Evolutionary conservation across 805 yeast species (phyloP).

Genomic region (Peterozyma xylosa): DNA sequence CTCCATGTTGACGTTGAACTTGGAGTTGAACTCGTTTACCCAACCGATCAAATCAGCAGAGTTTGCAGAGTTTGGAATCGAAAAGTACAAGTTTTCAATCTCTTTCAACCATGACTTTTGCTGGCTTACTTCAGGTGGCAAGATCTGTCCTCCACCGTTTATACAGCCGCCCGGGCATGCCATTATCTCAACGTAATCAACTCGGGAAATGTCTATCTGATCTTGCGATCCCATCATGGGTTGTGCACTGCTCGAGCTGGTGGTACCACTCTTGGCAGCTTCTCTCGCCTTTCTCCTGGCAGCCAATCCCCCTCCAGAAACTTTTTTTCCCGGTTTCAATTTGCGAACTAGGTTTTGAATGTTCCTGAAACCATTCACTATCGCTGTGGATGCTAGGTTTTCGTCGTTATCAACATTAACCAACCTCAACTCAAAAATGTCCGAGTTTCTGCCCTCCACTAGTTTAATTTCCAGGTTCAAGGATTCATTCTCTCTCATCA

Average conservation of each 20-base stretch:
- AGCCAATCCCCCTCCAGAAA: constrained; percentile 9
- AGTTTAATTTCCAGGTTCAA: constrained; percentile 21
- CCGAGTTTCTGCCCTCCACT: constrained; percentile 66
- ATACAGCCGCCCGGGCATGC: constrained; percentile 98
- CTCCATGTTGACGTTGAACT: constrained; percentile 21
- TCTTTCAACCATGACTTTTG: constrained; percentile 38
- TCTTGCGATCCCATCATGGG: background rate
- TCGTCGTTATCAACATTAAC: constrained; percentile 24
- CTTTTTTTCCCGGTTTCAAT: constrained; percentile 38
- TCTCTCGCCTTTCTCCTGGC: constrained; percentile 29
- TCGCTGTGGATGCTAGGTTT: constrained; percentile 49
- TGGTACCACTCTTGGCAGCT: constrained; percentile 13
- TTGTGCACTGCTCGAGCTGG: constrained; percentile 5
- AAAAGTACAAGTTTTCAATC: constrained; percentile 26
- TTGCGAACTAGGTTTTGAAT: constrained; percentile 90
- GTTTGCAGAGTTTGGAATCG: constrained; percentile 18
- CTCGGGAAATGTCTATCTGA: constrained; percentile 52
- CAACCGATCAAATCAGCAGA: constrained; percentile 18
- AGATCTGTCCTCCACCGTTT: constrained; percentile 92
- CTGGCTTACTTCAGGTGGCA: constrained; percentile 29
- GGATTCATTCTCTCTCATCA: constrained; percentile 11
- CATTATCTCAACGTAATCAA: constrained; percentile 90
- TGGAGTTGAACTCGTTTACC: constrained; percentile 23
- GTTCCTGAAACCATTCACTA: constrained; percentile 87
- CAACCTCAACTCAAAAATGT: constrained; percentile 63